Percentiles rank a stretch among this genome's conserved stretches.
phyloP scores from a whole-genome alignment of 139 green algal genomes.

The Chlorella vulgaris region DNA sequence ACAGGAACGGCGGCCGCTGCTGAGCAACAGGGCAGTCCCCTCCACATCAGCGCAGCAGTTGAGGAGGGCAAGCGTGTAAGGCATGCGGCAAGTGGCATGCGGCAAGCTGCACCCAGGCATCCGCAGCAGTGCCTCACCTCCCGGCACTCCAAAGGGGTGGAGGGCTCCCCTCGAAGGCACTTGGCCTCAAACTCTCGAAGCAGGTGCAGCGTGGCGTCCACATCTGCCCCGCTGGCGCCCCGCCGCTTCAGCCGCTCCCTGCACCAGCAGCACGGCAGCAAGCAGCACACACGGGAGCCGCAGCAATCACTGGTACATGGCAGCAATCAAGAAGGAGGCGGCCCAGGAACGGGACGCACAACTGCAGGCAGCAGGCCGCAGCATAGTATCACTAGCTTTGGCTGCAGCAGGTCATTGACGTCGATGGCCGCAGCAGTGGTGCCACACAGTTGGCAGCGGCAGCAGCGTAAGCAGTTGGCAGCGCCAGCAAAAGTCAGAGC shows the following conservation, averaged over 20 bases:
- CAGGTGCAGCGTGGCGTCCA: constrained; percentile 11
- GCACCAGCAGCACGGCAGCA: neutral
- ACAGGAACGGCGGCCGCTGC: neutral
- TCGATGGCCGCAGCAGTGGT: too few relatives aligned
- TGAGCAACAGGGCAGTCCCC: neutral
- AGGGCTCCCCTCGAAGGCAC: constrained; percentile 9
- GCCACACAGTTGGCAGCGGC: too few relatives aligned
- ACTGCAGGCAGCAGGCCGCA: too few relatives aligned
- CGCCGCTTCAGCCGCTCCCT: constrained; percentile 8
- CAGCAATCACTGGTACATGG: too few relatives aligned
- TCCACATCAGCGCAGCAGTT: neutral
- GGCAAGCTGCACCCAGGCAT: neutral
- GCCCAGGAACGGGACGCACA: too few relatives aligned
- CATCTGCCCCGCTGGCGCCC: neutral
- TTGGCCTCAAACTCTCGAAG: constrained; percentile 19
- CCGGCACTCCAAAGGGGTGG: neutral
- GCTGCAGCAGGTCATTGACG: too few relatives aligned
- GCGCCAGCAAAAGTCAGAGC: too few relatives aligned
- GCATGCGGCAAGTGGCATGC: too few relatives aligned
- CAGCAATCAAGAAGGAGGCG: too few relatives aligned
- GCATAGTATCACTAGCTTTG: too few relatives aligned
- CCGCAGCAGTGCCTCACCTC: neutral
- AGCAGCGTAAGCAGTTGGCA: too few relatives aligned
- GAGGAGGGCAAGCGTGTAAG: too few relatives aligned
- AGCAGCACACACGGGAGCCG: neutral